phyloP scores from a whole-genome alignment of 129 eudicot genomes.

The Flaveria sonorensis region DNA sequence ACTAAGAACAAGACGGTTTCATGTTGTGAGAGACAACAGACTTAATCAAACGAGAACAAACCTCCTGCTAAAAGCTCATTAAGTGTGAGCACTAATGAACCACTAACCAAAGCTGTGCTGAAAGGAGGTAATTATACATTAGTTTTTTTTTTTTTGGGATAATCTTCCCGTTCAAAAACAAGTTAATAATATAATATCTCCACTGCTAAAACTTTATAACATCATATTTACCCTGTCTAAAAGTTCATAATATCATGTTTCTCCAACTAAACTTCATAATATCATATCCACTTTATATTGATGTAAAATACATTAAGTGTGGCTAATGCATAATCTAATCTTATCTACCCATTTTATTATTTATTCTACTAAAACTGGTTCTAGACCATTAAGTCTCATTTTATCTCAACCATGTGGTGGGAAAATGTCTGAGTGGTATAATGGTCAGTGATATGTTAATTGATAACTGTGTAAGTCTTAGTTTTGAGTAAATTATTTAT shows the following conservation, averaged over 20 bases:
- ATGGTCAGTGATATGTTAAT: not conserved
- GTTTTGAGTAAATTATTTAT: not conserved
- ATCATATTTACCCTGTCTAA: not conserved
- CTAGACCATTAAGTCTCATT: not conserved
- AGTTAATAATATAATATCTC: too few species aligned
- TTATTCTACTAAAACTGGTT: too few species aligned
- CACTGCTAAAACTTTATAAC: too few species aligned
- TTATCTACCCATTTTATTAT: not conserved
- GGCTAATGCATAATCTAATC: not conserved
- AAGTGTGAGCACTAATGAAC: conserved; percentile 37
- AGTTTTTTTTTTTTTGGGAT: not conserved
- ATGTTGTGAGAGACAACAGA: conserved; percentile 93
- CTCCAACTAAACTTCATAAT: not conserved
- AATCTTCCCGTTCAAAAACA: not conserved
- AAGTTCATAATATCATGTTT: not conserved
- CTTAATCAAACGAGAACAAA: conserved; percentile 54
- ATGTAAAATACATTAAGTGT: not conserved
- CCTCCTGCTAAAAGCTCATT: conserved; percentile 37
- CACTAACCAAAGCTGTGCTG: conserved; percentile 6
- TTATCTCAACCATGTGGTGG: not conserved
- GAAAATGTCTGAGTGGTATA: not conserved
- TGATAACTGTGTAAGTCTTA: not conserved
- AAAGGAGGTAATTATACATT: conserved; percentile 50
- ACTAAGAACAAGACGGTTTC: conserved; percentile 66
- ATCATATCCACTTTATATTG: too few species aligned